phyloP scores from a whole-genome alignment of 352 stramenopile species.

The Pythium phragmitis region DNA sequence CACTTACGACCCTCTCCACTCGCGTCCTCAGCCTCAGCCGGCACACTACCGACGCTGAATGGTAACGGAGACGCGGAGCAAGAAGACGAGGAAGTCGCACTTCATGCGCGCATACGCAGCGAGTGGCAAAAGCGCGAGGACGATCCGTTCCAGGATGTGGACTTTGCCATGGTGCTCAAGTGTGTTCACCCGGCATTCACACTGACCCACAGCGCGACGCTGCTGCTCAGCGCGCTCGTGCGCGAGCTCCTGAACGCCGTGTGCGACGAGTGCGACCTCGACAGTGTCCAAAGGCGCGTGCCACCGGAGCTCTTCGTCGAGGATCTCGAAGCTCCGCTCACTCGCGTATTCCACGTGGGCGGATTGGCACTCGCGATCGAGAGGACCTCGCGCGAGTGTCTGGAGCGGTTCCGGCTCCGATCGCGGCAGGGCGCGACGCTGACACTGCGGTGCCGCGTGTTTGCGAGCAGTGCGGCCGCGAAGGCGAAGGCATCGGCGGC shows the following conservation, averaged over 20 bases:
- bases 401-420: conserved; percentile 35
- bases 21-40: background rate
- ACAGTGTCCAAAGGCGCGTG: conserved; percentile 30
- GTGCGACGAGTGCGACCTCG: conserved; percentile 38
- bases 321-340: conserved; percentile 12
- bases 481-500: conserved; percentile 13
- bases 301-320: conserved; percentile 38
- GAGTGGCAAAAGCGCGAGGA: conserved; percentile 62
- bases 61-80: conserved; percentile 14
- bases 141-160: conserved; percentile 57
- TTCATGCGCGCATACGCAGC: conserved; percentile 44
- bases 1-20: conserved; percentile 28
- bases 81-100: conserved; percentile 41
- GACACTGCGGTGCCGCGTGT: conserved; percentile 43
- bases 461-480: conserved; percentile 11
- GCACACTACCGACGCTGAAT: background rate
- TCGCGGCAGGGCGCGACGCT: conserved; percentile 42
- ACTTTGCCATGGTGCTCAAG: conserved; percentile 62
- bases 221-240: conserved; percentile 47
- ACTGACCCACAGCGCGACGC: conserved; percentile 50
- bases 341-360: conserved; percentile 19
- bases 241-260: conserved; percentile 31
- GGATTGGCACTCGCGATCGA: conserved; percentile 10
- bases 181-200: conserved; percentile 62
- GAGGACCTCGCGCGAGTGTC: conserved; percentile 7